phyloP scores from a whole-genome alignment of 2,329 filamentous ascomycete genomes.

The Epichloe aotearoae region DNA sequence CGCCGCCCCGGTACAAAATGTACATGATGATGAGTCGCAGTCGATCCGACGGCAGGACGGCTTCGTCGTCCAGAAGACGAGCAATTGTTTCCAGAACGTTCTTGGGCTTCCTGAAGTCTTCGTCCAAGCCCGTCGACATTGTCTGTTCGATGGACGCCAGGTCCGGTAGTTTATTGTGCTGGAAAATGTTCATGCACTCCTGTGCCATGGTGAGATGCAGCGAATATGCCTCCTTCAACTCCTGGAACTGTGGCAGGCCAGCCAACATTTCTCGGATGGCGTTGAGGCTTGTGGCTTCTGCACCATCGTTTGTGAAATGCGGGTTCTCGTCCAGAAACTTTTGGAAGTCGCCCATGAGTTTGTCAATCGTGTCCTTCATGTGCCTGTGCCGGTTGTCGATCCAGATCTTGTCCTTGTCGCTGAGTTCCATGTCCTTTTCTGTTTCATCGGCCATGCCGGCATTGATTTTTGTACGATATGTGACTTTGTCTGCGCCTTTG shows the following conservation, averaged over 20 bases:
- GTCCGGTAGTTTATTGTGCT: slow-evolving; percentile 72
- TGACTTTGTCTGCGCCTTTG: slow-evolving; percentile 76
- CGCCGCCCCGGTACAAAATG: slow-evolving; percentile 71
- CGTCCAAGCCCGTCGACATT: slow-evolving; percentile 81
- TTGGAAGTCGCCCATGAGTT: slow-evolving; percentile 82
- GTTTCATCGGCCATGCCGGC: slow-evolving; percentile 57
- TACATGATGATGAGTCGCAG: slow-evolving; percentile 79
- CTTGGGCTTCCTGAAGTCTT: slow-evolving; percentile 84
- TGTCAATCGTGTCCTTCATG: slow-evolving; percentile 96
- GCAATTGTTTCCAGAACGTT: slow-evolving; percentile 77
- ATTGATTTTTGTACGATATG: slow-evolving; percentile 69
- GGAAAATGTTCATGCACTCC: slow-evolving; percentile 90
- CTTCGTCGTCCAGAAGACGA: slow-evolving; percentile 75
- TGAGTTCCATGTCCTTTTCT: slow-evolving; percentile 82
- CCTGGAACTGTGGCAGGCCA: slow-evolving; percentile 83
- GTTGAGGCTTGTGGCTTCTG: slow-evolving; percentile 62
- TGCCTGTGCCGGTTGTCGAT: slow-evolving; percentile 86
- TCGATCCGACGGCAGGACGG: slow-evolving; percentile 57
- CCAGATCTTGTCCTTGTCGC: slow-evolving; percentile 89
- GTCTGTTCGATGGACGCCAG: slow-evolving; percentile 82
- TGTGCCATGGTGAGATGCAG: slow-evolving; percentile 94
- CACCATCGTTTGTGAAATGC: slow-evolving; percentile 66
- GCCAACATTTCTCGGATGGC: slow-evolving; percentile 96
- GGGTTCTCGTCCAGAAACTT: slow-evolving; percentile 85
- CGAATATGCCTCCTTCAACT: slow-evolving; percentile 90